These are phyloP conservation scores for Penicillium waksmanii DNA, from an alignment of 495 filamentous ascomycete species.

Conservation along the genomic window DNA sequence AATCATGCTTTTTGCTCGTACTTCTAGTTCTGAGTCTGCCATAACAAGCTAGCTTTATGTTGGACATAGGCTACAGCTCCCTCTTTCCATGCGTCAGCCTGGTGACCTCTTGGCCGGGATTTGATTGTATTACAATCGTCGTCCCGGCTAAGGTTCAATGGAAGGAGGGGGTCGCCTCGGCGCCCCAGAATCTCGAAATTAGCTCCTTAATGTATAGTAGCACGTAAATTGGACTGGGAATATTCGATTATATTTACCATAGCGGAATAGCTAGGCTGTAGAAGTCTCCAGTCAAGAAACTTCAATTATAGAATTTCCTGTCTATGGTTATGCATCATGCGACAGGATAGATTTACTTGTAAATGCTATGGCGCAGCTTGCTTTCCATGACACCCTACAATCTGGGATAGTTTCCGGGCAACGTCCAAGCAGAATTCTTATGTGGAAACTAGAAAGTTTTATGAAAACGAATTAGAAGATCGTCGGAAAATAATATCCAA, in stretches of 20 bases:
- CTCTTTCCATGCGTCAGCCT: neutral
- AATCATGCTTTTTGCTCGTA: neutral
- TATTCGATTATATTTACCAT: neutral
- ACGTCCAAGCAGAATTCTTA: too few relatives aligned
- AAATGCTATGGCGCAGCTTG: too few relatives aligned
- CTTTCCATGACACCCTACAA: too few relatives aligned
- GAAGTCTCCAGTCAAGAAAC: too few relatives aligned
- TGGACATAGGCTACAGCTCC: neutral
- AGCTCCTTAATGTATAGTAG: neutral
- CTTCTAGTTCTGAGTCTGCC: neutral
- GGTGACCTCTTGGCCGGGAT: constrained; percentile 1
- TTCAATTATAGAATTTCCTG: too few relatives aligned
- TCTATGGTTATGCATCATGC: too few relatives aligned
- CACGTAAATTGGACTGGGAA: neutral
- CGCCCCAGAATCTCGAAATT: neutral
- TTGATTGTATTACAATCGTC: neutral
- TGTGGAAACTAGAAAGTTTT: too few relatives aligned
- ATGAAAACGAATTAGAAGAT: too few relatives aligned
- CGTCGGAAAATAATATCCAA: too few relatives aligned
- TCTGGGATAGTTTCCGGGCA: too few relatives aligned
- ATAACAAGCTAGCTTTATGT: neutral
- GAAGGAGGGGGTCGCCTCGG: neutral
- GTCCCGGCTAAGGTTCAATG: neutral
- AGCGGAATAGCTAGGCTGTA: neutral
- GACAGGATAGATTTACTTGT: too few relatives aligned